These are phyloP conservation scores for Ascocoryne sarcoides DNA, from an alignment of 2,329 filamentous ascomycete genomes.

Conservation along the genomic window DNA sequence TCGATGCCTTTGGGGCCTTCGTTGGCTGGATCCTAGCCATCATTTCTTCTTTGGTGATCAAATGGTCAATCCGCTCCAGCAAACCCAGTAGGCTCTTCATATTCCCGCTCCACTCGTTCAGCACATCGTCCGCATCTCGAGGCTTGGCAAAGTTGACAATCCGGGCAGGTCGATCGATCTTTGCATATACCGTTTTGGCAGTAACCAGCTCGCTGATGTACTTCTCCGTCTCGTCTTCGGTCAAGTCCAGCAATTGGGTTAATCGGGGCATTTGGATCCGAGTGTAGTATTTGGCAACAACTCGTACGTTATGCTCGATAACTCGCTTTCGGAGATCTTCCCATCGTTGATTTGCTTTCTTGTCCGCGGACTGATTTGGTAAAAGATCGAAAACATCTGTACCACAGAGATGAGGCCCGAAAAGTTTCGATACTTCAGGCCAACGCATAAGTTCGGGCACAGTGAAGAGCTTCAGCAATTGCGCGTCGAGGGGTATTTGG, in stretches of 20 bases:
- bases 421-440: conserved; percentile 85
- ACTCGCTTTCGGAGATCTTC: conserved; percentile 94
- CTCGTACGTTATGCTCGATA: conserved; percentile 97
- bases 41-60: conserved; percentile 99
- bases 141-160: conserved; percentile 94
- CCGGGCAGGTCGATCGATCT: conserved; percentile 88
- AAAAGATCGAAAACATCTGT: conserved; percentile 82
- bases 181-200: conserved; percentile 94
- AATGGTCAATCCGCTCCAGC: conserved; percentile 86
- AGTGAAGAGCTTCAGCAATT: conserved; percentile 89
- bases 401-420: conserved; percentile 75
- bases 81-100: conserved; percentile 88
- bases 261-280: conserved; percentile 88
- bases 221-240: conserved; percentile 95
- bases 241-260: conserved; percentile 82
- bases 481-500: conserved; percentile 69
- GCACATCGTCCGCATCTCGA: conserved; percentile 84
- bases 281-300: conserved; percentile 97
- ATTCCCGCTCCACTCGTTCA: conserved; percentile 98
- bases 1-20: conserved; percentile 22
- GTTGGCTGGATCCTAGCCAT: conserved; percentile 89
- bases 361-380: conserved; percentile 56
- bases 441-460: conserved; percentile 96
- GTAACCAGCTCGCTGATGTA: conserved; percentile 97
- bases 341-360: conserved; percentile 81